phyloP scores from a whole-genome alignment of 768 basidiomycete species.

The Rhodotorula paludigena region DNA sequence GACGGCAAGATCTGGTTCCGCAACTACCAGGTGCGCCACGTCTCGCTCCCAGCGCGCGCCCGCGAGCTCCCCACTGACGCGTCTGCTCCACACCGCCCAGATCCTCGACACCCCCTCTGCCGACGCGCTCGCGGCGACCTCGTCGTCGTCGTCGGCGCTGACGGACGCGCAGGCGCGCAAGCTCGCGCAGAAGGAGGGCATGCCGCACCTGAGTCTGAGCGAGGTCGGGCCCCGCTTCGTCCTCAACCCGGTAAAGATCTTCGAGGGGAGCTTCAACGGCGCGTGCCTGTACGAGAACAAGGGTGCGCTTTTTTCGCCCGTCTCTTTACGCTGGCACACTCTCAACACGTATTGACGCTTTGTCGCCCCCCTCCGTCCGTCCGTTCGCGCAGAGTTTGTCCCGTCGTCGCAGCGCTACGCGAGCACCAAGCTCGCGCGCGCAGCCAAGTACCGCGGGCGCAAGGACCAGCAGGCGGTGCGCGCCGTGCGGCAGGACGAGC shows the following conservation, averaged over 20 bases:
- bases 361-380: not conserved
- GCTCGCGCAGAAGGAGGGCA: slow-evolving; percentile 53
- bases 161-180: slow-evolving; percentile 67
- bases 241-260: slow-evolving; percentile 92
- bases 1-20: slow-evolving; percentile 99
- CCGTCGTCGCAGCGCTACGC: slow-evolving; percentile 78
- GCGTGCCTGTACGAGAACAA: slow-evolving; percentile 94
- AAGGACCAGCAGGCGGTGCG: slow-evolving; percentile 72
- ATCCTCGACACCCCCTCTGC: slow-evolving; percentile 60
- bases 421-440: slow-evolving; percentile 63
- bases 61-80: not conserved
- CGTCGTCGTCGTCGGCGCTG: slow-evolving; percentile 56
- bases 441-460: slow-evolving; percentile 71
- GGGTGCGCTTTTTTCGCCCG: slow-evolving; percentile 53
- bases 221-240: slow-evolving; percentile 98
- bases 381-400: slow-evolving; percentile 66
- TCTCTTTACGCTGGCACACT: not conserved
- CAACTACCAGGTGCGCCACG: slow-evolving; percentile 76
- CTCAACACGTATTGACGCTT: not conserved
- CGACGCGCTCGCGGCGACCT: slow-evolving; percentile 22
- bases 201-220: slow-evolving; percentile 77
- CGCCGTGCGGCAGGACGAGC: slow-evolving; percentile 59
- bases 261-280: slow-evolving; percentile 94
- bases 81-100: slow-evolving; percentile 49
- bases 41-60: not conserved